Evolutionary conservation across 1,284 basidiomycete species (phyloP).

Genomic region (Apiotrichum domesticum): DNA sequence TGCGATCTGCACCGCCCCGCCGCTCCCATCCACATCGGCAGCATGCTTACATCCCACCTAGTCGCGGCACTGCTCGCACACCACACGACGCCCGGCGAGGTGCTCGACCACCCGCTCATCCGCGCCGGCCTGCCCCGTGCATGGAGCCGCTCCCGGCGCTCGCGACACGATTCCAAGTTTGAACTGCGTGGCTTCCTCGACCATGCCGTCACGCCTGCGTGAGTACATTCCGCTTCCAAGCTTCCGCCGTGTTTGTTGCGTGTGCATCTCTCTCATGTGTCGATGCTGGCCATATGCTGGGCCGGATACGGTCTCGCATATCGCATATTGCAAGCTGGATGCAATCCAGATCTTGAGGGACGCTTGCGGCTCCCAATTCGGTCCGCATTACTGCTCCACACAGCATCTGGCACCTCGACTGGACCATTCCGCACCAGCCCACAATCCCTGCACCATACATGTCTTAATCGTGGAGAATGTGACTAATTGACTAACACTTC

Average conservation of each 20-base stretch:
- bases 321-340: no score
- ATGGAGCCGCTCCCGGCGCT: slow-evolving; percentile 12
- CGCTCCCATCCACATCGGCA: not conserved
- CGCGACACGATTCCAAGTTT: not conserved
- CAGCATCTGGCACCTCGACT: no score
- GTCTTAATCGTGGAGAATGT: no score
- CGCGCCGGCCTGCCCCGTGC: slow-evolving; percentile 15
- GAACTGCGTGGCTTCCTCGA: slow-evolving; percentile 9
- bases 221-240: not conserved
- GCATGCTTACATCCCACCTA: slow-evolving; percentile 2
- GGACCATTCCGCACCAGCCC: no score
- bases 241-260: no score
- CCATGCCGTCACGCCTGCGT: slow-evolving; percentile 13
- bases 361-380: not conserved
- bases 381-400: no score
- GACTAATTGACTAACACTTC: no score
- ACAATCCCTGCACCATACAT: no score
- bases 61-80: slow-evolving; percentile 17
- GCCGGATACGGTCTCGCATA: no score
- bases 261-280: no score
- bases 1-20: not conserved
- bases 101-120: slow-evolving; percentile 17
- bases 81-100: slow-evolving; percentile 18
- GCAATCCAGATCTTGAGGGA: no score
- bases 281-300: no score